Percentiles rank a stretch among this genome's conserved stretches.
Conservation (phyloP, 805 yeast genomes). For the Pichia deserticola region DNA sequence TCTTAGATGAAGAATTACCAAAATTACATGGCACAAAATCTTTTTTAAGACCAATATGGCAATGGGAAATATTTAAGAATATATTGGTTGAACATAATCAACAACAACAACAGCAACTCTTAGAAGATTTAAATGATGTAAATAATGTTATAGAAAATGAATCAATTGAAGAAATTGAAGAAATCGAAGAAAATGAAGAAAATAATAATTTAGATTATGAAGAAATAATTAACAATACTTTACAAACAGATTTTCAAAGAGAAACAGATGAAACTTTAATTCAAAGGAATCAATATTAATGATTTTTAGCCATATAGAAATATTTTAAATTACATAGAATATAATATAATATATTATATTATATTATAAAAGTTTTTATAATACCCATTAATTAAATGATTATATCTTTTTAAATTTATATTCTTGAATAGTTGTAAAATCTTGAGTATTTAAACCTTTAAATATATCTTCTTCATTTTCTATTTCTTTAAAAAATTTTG, state of each 20-base stretch:
- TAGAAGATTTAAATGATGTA: neutral
- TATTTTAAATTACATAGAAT: no score
- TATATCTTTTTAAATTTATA: slow-evolving; percentile 5
- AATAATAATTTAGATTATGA: neutral
- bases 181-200: neutral
- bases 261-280: neutral
- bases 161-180: neutral
- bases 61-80: slow-evolving; percentile 16
- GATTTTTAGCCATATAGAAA: neutral
- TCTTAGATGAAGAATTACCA: slow-evolving; percentile 37
- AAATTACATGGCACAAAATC: slow-evolving; percentile 27
- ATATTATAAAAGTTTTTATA: neutral
- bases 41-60: slow-evolving; percentile 37
- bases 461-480: slow-evolving; percentile 13
- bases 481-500: neutral
- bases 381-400: neutral
- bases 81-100: neutral
- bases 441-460: slow-evolving; percentile 16
- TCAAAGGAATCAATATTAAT: neutral
- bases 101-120: neutral
- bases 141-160: no score
- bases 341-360: no score
- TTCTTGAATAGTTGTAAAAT: slow-evolving; percentile 13
- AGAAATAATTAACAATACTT: neutral
- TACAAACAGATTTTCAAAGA: neutral